Evolutionary conservation across 805 yeast species (phyloP), one percentile per base, ranked within the genome.

Genomic region (Candida chauliodis): DNA sequence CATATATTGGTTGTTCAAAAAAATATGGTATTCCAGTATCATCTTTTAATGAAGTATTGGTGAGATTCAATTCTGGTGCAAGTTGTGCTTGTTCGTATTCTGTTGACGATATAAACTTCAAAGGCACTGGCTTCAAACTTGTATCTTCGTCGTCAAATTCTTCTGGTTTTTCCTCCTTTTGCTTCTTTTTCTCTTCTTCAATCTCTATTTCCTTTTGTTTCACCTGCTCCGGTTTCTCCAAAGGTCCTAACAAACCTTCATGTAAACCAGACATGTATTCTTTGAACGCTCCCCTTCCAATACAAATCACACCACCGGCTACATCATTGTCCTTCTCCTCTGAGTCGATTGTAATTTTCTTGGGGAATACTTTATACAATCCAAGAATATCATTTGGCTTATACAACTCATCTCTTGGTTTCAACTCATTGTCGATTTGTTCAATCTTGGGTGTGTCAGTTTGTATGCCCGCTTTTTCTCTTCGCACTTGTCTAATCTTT

Each of bases 201-300:
- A 31, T 16, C 18, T 32, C 37, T 13, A 26, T 24, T 30, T 30
- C 40, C 20, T 25, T 26, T 13, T 14, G 4, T 31, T 22, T 22
- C 6, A 30, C 19, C n/a, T 21, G 18, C 23, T 27, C 61, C 2
- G 69, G 71, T 38, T 55, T 56, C 27, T 67, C 88, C 42, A 91
- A 65, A 2, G 98, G 98, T 0, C 99, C 99, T 32, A 93, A 61
- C 55, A 93, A 71, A 5, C 99, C 99, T 65, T 93, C 99, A 50
- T 93, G 96, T 8, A 93, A 57, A 8, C 99, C 99, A 30, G 75
- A 73, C 37, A 93, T 57, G 56, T 88, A 93, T 68, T 93, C 99
- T 58, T 91, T 91, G 58, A 77, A 93, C 0, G 97, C 91, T 41
- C 99, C 99, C 57, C 99, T 75, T 4, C 99, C 99, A 18, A 93